A percentile compares a stretch with the other conserved stretches of the same genome.
Evolutionary conservation across 2,329 filamentous ascomycete species (phyloP).

Genomic region (Talaromyces sp.): DNA sequence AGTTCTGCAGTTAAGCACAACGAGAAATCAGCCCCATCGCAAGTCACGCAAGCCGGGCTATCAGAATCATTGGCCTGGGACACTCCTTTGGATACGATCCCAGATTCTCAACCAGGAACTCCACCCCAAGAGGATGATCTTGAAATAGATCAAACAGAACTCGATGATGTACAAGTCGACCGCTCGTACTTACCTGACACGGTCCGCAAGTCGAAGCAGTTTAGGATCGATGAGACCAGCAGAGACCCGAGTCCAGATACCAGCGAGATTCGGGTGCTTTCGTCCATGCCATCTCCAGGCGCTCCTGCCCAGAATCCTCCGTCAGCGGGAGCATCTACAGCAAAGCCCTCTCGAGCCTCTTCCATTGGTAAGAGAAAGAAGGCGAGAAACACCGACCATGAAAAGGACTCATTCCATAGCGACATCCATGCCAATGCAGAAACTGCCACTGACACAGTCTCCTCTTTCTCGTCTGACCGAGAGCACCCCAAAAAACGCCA

Average conservation of each 20-base stretch:
- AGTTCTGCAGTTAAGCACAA: not conserved
- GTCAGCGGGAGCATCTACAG: not conserved
- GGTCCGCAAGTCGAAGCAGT: not conserved
- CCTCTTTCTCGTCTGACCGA: not conserved
- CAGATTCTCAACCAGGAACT: slow-evolving; percentile 30
- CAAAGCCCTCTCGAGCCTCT: not conserved
- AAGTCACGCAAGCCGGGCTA: not conserved
- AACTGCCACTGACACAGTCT: not conserved
- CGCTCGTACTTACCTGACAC: slow-evolving; percentile 11
- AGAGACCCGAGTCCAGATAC: not conserved
- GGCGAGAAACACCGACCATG: not conserved
- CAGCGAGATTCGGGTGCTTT: slow-evolving; percentile 8
- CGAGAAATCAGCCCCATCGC: not conserved
- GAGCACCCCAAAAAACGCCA: not conserved
- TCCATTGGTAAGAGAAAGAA: slow-evolving; percentile 3
- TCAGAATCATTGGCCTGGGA: slow-evolving; percentile 20
- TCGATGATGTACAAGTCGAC: slow-evolving; percentile 11
- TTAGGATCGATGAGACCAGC: not conserved
- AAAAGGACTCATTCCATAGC: not conserved
- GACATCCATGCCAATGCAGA: not conserved
- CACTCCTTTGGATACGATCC: slow-evolving; percentile 33
- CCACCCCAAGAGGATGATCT: slow-evolving; percentile 5
- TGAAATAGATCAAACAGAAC: not conserved
- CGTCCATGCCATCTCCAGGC: slow-evolving; percentile 10
- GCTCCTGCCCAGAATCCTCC: not conserved